phyloP scores from a whole-genome alignment of 1,284 basidiomycete species.

The Irpex sp. region DNA sequence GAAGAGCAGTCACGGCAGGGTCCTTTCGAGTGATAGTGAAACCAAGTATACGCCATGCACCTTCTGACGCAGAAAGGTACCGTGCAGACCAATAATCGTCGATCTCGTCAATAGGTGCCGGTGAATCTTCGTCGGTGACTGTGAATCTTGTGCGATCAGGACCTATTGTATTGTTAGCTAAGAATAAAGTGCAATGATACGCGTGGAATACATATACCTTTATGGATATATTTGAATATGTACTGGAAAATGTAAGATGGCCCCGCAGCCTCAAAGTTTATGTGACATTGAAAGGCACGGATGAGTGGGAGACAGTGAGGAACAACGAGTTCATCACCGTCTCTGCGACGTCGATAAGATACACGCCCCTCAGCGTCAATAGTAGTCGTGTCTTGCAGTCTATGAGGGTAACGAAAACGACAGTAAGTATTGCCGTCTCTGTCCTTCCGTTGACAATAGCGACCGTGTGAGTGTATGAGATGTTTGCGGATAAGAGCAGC shows the following conservation, averaged over 20 bases:
- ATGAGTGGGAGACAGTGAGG: constrained; percentile 29
- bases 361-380: constrained; percentile 23
- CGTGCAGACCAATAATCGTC: constrained; percentile 29
- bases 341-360: constrained; percentile 21
- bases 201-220: constrained; percentile 21
- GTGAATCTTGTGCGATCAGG: constrained; percentile 14
- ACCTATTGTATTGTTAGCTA: constrained; percentile 6
- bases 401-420: constrained; percentile 30
- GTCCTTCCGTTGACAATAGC: constrained; percentile 26
- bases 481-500: too few species aligned
- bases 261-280: constrained; percentile 33
- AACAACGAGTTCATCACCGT: constrained; percentile 28
- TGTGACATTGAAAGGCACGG: constrained; percentile 29
- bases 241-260: constrained; percentile 34
- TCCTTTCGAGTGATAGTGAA: constrained; percentile 29
- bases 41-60: constrained; percentile 32
- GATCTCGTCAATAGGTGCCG: constrained; percentile 30
- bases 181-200: background rate
- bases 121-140: constrained; percentile 2
- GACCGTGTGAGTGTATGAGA: background rate
- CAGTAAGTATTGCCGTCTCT: too few species aligned
- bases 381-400: constrained; percentile 19
- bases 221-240: constrained; percentile 38
- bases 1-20: constrained; percentile 28
- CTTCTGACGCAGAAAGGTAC: constrained; percentile 33